A percentile compares a stretch with the other conserved stretches of the same genome.
These are phyloP conservation scores for Amanita subjunquillea DNA, from an alignment of 768 basidiomycete genomes.

Conservation along the genomic window DNA sequence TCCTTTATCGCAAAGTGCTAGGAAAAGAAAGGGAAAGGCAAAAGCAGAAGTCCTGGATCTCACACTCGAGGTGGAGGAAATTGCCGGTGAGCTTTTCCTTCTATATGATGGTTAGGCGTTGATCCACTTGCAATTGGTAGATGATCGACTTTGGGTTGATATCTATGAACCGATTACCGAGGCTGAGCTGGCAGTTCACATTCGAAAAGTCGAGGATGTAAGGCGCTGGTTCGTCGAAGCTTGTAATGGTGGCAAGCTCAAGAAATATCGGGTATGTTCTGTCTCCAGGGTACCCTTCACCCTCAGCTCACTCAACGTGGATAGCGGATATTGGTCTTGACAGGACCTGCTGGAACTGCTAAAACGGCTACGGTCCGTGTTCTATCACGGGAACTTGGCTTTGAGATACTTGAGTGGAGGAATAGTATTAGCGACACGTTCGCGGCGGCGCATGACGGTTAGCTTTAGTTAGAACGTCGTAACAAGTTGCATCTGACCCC, in stretches of 20 bases:
- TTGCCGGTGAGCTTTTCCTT: neutral
- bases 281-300: neutral
- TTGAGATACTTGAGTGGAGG: slow-evolving; percentile 82
- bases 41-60: slow-evolving; percentile 8
- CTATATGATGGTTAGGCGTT: neutral
- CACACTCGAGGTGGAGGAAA: neutral
- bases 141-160: slow-evolving; percentile 49
- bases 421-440: slow-evolving; percentile 49
- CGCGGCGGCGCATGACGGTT: slow-evolving; percentile 11
- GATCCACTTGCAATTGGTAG: slow-evolving; percentile 10
- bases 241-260: slow-evolving; percentile 52
- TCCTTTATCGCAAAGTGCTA: slow-evolving; percentile 5
- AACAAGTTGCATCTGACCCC: neutral
- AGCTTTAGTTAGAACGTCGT: neutral
- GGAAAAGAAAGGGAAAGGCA: slow-evolving; percentile 17
- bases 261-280: slow-evolving; percentile 62
- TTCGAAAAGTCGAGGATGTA: slow-evolving; percentile 69
- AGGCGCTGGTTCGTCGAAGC: slow-evolving; percentile 68
- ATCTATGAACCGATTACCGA: slow-evolving; percentile 51
- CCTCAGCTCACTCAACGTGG: neutral
- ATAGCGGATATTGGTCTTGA: slow-evolving; percentile 75
- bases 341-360: slow-evolving; percentile 82
- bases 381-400: slow-evolving; percentile 60
- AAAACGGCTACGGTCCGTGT: slow-evolving; percentile 84
- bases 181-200: slow-evolving; percentile 71